Evolutionary conservation across 2,329 filamentous ascomycete species (phyloP).

Genomic region (Ascochyta koolunga): DNA sequence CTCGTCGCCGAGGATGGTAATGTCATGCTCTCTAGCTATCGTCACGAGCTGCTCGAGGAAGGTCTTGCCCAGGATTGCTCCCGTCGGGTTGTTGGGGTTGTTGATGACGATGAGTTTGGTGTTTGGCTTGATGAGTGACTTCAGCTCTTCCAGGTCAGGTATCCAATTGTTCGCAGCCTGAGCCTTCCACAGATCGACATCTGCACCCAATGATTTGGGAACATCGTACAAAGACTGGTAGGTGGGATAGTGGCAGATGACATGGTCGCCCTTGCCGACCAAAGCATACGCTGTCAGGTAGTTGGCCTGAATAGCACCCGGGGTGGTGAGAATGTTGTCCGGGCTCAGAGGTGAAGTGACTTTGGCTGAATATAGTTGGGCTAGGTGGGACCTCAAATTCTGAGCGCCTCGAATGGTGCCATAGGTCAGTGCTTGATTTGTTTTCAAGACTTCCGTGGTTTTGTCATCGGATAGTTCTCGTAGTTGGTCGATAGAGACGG

Average conservation of each 20-base stretch:
- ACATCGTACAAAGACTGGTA: constrained; percentile 82
- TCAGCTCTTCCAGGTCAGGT: constrained; percentile 70
- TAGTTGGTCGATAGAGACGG: constrained; percentile 74
- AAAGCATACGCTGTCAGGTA: constrained; percentile 78
- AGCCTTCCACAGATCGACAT: constrained; percentile 78
- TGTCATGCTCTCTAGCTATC: constrained; percentile 66
- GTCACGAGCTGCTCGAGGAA: constrained; percentile 67
- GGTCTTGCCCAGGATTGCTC: constrained; percentile 68
- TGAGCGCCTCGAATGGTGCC: constrained; percentile 73
- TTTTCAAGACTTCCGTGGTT: constrained; percentile 54
- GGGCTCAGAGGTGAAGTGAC: constrained; percentile 53
- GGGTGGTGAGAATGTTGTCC: constrained; percentile 75
- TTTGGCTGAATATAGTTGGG: constrained; percentile 67
- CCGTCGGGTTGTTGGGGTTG: constrained; percentile 85
- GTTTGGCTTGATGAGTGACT: constrained; percentile 67
- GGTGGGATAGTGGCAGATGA: constrained; percentile 84
- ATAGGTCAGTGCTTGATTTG: constrained; percentile 70
- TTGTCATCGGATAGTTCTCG: constrained; percentile 64
- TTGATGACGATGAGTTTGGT: constrained; percentile 75
- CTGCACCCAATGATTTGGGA: constrained; percentile 74
- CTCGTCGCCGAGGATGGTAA: constrained; percentile 77
- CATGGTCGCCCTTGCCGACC: constrained; percentile 76
- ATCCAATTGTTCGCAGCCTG: constrained; percentile 68
- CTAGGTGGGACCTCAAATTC: constrained; percentile 67
- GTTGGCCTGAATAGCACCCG: constrained; percentile 85